These are phyloP conservation scores for Euphorbia lathyris DNA, from an alignment of 345 rosid genomes.

Conservation along the genomic window DNA sequence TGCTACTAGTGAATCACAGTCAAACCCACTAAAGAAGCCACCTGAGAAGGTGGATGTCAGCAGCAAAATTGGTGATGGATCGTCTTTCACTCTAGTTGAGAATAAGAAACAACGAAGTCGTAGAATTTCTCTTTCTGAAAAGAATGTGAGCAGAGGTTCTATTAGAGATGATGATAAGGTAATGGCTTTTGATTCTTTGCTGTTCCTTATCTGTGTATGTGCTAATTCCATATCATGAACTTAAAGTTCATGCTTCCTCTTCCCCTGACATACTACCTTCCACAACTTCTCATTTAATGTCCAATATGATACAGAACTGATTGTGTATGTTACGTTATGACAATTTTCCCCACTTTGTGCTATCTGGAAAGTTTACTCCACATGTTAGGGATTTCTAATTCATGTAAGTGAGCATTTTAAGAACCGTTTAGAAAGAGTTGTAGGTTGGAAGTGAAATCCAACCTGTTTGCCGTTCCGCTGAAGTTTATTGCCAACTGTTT, in stretches of 20 bases:
- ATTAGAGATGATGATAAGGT: conserved; percentile 56
- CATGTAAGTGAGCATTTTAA: neutral
- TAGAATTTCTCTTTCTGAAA: conserved; percentile 45
- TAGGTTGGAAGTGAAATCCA: neutral
- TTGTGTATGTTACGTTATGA: neutral
- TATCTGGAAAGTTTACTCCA: neutral
- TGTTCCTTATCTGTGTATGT: conserved; percentile 9
- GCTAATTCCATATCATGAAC: neutral
- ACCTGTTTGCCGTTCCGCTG: neutral
- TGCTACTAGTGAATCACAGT: conserved; percentile 39
- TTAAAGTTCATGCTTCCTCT: too few species aligned
- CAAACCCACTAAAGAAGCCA: conserved; percentile 13
- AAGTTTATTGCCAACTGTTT: neutral
- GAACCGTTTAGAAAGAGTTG: neutral
- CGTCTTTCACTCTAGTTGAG: conserved; percentile 39
- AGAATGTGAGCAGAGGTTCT: conserved; percentile 37
- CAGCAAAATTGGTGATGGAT: conserved; percentile 42
- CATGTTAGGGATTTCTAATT: neutral
- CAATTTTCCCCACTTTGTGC: neutral
- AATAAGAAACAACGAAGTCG: conserved; percentile 52
- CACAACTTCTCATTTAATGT: too few species aligned
- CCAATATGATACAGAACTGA: too few species aligned
- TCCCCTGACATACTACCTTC: too few species aligned
- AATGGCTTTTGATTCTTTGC: conserved; percentile 5
- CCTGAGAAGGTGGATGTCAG: conserved; percentile 46